Base-by-base conservation (phyloP, 768 basidiomycete genomes). In the Pleurotus platypus region DNA sequence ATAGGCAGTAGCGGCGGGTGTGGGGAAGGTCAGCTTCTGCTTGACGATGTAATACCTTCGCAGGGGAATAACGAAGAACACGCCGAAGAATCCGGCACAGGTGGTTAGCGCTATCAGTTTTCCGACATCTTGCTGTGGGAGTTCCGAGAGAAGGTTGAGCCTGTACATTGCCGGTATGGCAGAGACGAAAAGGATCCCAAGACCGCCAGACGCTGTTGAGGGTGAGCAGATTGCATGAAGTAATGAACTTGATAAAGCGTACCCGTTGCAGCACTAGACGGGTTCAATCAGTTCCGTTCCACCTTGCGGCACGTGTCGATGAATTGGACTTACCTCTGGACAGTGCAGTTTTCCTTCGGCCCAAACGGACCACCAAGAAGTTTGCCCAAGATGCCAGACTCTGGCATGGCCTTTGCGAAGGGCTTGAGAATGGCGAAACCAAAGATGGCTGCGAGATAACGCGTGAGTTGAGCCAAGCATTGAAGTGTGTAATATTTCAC, bases 291-390 rank as follows among this genome's bases (percentile, higher is more conserved):
- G 9, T 35, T 35, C 30, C 30, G 30, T 35, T 35, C 30, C 3
- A 4, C 30, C 30, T 35, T 35, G 9, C 2, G 30, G 9, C 30
- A 35, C 8, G 9, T 35, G 9, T 35, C 9, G 8, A 11, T 11
- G 30, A 11, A 35, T 35, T 11, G 11, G 30, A 61, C 64, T 64
- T 38, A 77, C 77, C 72, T 78, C 67, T 84, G 83, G 22, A 82
- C 80, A 3, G 81, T 83, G 67, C 82, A 83, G 64, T 86, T 85
- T 67, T 87, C 85, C 67, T 86, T 86, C 11, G 83, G 84, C 24
- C 82, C 81, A 66, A 85, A 84, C 59, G 77, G 71, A 12, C 83
- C 86, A 12, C 83, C 81, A 18, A 83, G 68, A 45, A 79, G 64
- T 26, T 69, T 67, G 2, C 78, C 74, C 5, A 83, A 47, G 6